A percentile compares a stretch with the other conserved stretches of the same genome.
Evolutionary conservation across 225 moss, liverwort and hornwort species (phyloP).

Genomic region (Climacium dendroides): DNA sequence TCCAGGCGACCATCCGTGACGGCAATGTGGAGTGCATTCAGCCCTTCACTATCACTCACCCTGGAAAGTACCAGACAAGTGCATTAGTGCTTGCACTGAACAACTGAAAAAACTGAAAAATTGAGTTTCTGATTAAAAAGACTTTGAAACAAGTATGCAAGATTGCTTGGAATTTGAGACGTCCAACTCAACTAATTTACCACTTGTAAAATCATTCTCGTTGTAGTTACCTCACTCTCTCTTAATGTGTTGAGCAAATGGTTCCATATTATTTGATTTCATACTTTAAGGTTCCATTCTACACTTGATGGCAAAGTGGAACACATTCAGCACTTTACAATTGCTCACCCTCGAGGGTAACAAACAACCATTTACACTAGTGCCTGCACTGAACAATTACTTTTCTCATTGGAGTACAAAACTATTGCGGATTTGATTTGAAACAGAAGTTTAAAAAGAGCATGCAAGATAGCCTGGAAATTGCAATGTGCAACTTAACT

Average conservation of each 20-base stretch:
- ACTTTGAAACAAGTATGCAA: no score
- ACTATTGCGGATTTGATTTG: neutral
- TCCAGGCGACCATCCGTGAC: slow-evolving; percentile 32
- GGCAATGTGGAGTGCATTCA: slow-evolving; percentile 63
- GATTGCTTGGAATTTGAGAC: neutral
- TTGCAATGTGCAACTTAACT: neutral
- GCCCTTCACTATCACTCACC: slow-evolving; percentile 23
- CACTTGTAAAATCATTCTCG: neutral
- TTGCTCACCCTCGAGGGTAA: neutral
- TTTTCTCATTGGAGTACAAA: neutral
- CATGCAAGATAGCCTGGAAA: neutral
- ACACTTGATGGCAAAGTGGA: slow-evolving; percentile 38
- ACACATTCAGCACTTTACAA: slow-evolving; percentile 35
- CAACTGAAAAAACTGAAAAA: neutral
- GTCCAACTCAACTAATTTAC: neutral
- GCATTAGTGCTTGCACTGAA: neutral
- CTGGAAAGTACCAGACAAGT: neutral
- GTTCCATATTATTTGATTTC: neutral
- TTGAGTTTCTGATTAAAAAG: neutral
- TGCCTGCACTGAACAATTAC: neutral
- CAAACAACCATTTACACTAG: neutral
- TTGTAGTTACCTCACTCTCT: neutral
- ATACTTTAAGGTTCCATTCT: neutral
- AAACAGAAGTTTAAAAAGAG: neutral
- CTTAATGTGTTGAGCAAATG: neutral